Evolutionary conservation across 176 grass and related monocot species (phyloP), one percentile per base, ranked within the genome.

Genomic region (Triticum dicoccoides): DNA sequence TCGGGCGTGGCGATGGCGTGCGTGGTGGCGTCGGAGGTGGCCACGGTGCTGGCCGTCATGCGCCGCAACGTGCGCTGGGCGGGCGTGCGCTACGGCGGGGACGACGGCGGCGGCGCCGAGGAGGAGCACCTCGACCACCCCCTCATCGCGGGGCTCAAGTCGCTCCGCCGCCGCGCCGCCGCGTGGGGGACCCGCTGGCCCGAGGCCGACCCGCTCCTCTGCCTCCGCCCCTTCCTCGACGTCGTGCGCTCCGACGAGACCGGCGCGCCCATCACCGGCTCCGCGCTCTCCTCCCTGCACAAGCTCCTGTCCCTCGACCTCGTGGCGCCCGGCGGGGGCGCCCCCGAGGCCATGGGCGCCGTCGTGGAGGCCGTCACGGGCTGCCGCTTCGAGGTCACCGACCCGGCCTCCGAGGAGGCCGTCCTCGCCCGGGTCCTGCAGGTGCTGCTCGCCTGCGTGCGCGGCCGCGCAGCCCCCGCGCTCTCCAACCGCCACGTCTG

Each of bases 61-160:
- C 92, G 97, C 77, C 92, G 94, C 81, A 99, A 99, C 89, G 97
- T 99, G 39, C 88, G 97, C 33, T 99, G 97, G 97, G 94, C 91
- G 12, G 91, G 84, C 34, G 89, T 91, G 29, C 87, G 88, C 65
- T 96, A 94, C 67, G 92, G 92, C 80, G 88, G 83, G 21, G 87
- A 71, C 69, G 94, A 84, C 37, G 86, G 41, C n/a, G 69, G 38
- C 69, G 71, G 80, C 3, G 88, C 73, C 67, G 88, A 85, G 44
- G 97, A 99, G 61, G 90, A 96, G 42, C 87, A 91, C 80, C 73
- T 92, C 2, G 97, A 96, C 79, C 97, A 96, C 84, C 88, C 90
- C 1, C 91, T 98, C 33, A 80, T 98, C 79, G 90, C 83, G 12
- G 91, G 88, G 25, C 93, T 98, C 75, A 96, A 96, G 80, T 52